A percentile compares a stretch with the other conserved stretches of the same genome.
phyloP scores from a whole-genome alignment of 2,329 filamentous ascomycete genomes.

The Curvularia sp. region DNA sequence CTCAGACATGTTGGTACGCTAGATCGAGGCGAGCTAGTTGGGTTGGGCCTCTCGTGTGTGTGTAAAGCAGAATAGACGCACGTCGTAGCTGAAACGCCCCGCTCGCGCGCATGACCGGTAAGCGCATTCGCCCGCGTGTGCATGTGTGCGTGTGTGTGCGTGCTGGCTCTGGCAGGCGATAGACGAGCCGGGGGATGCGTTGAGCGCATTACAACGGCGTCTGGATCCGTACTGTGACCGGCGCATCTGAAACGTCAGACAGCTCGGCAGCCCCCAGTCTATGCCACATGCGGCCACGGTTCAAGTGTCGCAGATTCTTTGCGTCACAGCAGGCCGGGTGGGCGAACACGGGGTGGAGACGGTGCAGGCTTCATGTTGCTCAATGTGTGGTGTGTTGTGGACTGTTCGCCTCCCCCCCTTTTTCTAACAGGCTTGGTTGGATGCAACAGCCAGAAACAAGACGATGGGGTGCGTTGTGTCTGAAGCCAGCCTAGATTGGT shows the following conservation, averaged over 20 bases:
- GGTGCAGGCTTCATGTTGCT: constrained; percentile 20
- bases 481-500: constrained; percentile 12
- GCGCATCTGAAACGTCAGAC: constrained; percentile 23
- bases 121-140: constrained; percentile 3
- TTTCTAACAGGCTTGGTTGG: neutral
- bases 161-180: neutral
- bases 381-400: constrained; percentile 5
- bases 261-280: constrained; percentile 13
- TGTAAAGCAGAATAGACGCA: neutral
- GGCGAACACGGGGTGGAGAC: constrained; percentile 25
- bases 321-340: constrained; percentile 14
- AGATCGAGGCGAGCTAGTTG: neutral
- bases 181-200: constrained; percentile 8
- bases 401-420: neutral
- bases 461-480: constrained; percentile 10
- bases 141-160: no score
- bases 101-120: neutral
- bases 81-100: constrained; percentile 1
- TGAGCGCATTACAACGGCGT: constrained; percentile 12
- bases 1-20: neutral
- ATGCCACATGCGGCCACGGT: constrained; percentile 16
- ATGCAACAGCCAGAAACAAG: constrained; percentile 2
- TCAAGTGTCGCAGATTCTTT: constrained; percentile 22
- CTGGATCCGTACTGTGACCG: constrained; percentile 11
- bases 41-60: neutral